Evolutionary conservation across 805 yeast genomes (phyloP), one percentile per base, ranked within the genome.

Genomic region (Yamadazyma takamatsuzukensis): DNA sequence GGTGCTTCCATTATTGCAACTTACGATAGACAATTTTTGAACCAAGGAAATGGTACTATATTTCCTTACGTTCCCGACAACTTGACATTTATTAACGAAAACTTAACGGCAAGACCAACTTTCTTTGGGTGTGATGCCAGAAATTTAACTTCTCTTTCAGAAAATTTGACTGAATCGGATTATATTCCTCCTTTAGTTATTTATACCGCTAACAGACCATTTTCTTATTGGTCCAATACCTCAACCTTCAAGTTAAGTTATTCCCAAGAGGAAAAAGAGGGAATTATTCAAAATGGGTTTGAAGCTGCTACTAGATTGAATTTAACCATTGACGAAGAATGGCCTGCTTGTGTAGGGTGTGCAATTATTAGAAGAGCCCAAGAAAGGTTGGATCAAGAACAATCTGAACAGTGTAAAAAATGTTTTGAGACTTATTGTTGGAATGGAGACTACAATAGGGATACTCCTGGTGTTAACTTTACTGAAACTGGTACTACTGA

Each of bases 51-150:
- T 41, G 74, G 76, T 30, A 73, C 83, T 17, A 64, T 80, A 2
- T 83, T 83, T 70, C 95, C 95, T 7, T 75, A 82, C 45, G 89
- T 86, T 34, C 95, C 95, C 9, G 89, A 78, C 52, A 61, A 54
- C 17, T 58, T 68, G 27, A 72, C 88, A 0, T 82, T 85, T 54
- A 49, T 74, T 16, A 69, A 71, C 38, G 47, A 62, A 42, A 82
- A 82, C 37, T 64, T 85, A 41, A 80, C 85, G 11, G 64, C 79
- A 7, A 71, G 61, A 39, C 95, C 95, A 31, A 69, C 82, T 1
- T 86, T 87, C 62, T 87, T 87, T 53, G 96, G 96, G 21, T 86
- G 96, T 58, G 72, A 83, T 50, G 70, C 84, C 4, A 44, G 58
- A 1, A 82, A 83, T 49, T 60, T 80, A 51, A 77, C 88, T 6